phyloP scores from a whole-genome alignment of 208 protist species.

The Trypanosoma caninum region DNA sequence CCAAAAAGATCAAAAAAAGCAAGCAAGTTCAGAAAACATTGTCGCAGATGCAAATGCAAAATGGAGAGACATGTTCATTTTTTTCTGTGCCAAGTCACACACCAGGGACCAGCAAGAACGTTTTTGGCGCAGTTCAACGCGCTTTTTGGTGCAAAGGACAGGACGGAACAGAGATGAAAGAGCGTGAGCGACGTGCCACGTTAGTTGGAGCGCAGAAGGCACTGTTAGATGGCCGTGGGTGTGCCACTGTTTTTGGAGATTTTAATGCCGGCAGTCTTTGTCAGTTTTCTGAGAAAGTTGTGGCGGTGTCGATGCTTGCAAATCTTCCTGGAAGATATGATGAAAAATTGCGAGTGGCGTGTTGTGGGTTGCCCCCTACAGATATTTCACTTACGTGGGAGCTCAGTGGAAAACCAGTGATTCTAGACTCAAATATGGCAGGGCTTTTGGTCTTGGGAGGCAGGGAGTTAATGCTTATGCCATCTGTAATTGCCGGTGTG shows the following conservation, averaged over 20 bases:
- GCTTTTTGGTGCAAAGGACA: slow-evolving; percentile 70
- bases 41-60: neutral
- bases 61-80: neutral
- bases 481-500: slow-evolving; percentile 75
- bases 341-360: slow-evolving; percentile 61
- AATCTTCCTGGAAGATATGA: slow-evolving; percentile 81
- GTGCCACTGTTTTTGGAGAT: slow-evolving; percentile 36
- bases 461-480: slow-evolving; percentile 79
- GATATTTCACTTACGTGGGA: slow-evolving; percentile 51
- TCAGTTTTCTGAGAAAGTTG: slow-evolving; percentile 29
- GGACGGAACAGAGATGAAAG: slow-evolving; percentile 50
- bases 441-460: slow-evolving; percentile 54
- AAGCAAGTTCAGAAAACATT: too few species aligned
- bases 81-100: neutral
- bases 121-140: slow-evolving; percentile 2
- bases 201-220: slow-evolving; percentile 53
- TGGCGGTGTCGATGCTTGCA: slow-evolving; percentile 44
- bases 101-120: neutral
- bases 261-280: slow-evolving; percentile 10
- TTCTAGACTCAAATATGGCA: slow-evolving; percentile 77
- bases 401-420: slow-evolving; percentile 72
- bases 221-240: slow-evolving; percentile 77
- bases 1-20: too few species aligned
- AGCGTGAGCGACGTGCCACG: slow-evolving; percentile 44
- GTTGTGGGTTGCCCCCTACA: slow-evolving; percentile 38